These are phyloP conservation scores for Escallonia herrerae DNA, from an alignment of 129 eudicot species.

Conservation along the genomic window DNA sequence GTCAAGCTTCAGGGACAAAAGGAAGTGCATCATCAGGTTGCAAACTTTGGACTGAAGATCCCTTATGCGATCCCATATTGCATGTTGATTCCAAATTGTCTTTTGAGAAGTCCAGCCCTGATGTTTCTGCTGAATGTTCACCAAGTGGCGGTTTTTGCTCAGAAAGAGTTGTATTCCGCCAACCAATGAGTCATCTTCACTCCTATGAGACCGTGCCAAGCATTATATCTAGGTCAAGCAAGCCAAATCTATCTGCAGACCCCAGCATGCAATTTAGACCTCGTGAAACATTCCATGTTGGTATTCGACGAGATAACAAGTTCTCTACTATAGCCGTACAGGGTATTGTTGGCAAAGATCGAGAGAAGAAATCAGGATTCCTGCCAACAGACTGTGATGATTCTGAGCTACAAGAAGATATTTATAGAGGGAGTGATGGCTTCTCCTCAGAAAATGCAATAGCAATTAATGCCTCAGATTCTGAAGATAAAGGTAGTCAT, in stretches of 20 bases:
- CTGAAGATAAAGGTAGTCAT: conserved; percentile 25
- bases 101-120: conserved; percentile 14
- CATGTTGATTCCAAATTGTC: conserved; percentile 14
- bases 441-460: conserved; percentile 31
- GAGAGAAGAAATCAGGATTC: conserved; percentile 17
- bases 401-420: conserved; percentile 20
- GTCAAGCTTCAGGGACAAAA: conserved; percentile 20
- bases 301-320: conserved; percentile 16
- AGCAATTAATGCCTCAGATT: conserved; percentile 13
- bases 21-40: conserved; percentile 11
- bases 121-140: conserved; percentile 6
- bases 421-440: conserved; percentile 23
- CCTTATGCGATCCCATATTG: conserved; percentile 9
- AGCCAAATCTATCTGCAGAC: conserved; percentile 4
- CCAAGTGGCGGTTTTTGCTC: conserved; percentile 25
- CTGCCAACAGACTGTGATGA: conserved; percentile 21
- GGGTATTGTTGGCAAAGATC: conserved; percentile 21
- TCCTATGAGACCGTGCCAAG: conserved; percentile 13
- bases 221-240: conserved; percentile 5
- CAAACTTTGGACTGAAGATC: conserved; percentile 29
- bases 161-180: conserved; percentile 15
- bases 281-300: conserved; percentile 14
- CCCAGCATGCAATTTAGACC: conserved; percentile 9
- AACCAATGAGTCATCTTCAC: conserved; percentile 15
- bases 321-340: conserved; percentile 9